Percentiles rank a stretch among this genome's conserved stretches.
Evolutionary conservation across 306 rosid genomes (phyloP).

Genomic region (Purshia tridentata): DNA sequence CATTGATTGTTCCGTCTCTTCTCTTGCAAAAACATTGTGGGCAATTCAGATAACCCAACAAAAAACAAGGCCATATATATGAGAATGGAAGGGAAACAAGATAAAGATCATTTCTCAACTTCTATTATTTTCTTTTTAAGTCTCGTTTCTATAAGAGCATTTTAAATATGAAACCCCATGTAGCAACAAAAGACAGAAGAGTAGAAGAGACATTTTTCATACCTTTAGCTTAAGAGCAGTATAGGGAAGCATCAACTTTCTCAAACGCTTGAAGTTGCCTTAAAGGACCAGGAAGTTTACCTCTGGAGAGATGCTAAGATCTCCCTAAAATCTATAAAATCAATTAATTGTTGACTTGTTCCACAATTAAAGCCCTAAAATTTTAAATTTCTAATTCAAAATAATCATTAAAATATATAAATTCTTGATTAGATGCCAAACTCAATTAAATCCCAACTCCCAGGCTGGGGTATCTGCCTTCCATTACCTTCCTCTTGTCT

Average conservation of each 20-base stretch:
- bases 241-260: constrained; percentile 81
- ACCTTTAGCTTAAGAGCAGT: constrained; percentile 90
- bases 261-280: constrained; percentile 79
- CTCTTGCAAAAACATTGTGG: constrained; percentile 54
- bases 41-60: not conserved
- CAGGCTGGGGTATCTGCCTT: too few relatives aligned
- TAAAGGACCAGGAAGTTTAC: constrained; percentile 78
- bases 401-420: too few relatives aligned
- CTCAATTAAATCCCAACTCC: too few relatives aligned
- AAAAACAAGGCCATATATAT: too few relatives aligned
- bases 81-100: too few relatives aligned
- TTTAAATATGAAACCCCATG: not conserved
- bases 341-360: too few relatives aligned
- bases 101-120: not conserved
- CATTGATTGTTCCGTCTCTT: constrained; percentile 80
- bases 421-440: too few relatives aligned
- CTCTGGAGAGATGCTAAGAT: too few relatives aligned
- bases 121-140: not conserved
- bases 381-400: too few relatives aligned
- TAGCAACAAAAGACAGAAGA: not conserved
- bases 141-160: not conserved
- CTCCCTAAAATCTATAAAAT: too few relatives aligned
- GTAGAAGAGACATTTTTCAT: not conserved
- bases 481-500: too few relatives aligned
- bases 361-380: too few relatives aligned